These are phyloP conservation scores for Trametes hirsuta DNA, from an alignment of 1,284 basidiomycete genomes.

Conservation along the genomic window DNA sequence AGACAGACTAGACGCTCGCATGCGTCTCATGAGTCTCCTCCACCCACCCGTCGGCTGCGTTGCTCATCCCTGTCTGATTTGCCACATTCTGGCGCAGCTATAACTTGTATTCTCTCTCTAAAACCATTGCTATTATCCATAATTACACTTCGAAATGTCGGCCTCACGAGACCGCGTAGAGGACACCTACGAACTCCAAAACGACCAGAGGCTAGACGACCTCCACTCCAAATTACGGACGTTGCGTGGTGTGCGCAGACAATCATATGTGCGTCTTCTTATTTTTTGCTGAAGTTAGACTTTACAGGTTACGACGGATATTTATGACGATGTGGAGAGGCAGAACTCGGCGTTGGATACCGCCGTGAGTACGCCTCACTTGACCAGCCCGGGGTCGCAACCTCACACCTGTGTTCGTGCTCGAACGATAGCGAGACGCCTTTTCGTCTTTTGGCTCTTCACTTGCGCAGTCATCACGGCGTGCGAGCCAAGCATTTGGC, in stretches of 20 bases:
- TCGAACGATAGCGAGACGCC: slow-evolving; percentile 53
- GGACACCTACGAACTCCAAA: slow-evolving; percentile 79
- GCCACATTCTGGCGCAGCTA: too few relatives aligned
- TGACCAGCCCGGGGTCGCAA: background rate
- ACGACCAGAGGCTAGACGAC: slow-evolving; percentile 80
- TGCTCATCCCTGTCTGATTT: too few relatives aligned
- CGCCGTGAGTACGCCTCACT: slow-evolving; percentile 52
- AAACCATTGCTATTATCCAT: too few relatives aligned
- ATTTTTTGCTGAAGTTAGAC: slow-evolving; percentile 1
- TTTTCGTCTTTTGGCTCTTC: slow-evolving; percentile 67
- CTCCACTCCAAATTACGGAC: slow-evolving; percentile 80
- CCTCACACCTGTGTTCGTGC: background rate
- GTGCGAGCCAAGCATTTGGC: slow-evolving; percentile 73
- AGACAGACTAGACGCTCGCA: too few relatives aligned
- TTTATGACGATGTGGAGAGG: slow-evolving; percentile 79
- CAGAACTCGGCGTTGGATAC: slow-evolving; percentile 78
- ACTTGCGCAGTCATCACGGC: slow-evolving; percentile 64
- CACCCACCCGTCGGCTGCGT: too few relatives aligned
- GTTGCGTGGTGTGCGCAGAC: slow-evolving; percentile 65
- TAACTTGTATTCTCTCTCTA: too few relatives aligned
- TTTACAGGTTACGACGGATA: slow-evolving; percentile 74
- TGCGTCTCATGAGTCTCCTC: too few relatives aligned
- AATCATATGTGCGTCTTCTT: slow-evolving; percentile 7
- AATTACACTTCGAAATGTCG: slow-evolving; percentile 18
- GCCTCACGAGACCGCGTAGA: slow-evolving; percentile 42